phyloP scores from a whole-genome alignment of 495 filamentous ascomycete species.

The Talaromyces thailandensis region DNA sequence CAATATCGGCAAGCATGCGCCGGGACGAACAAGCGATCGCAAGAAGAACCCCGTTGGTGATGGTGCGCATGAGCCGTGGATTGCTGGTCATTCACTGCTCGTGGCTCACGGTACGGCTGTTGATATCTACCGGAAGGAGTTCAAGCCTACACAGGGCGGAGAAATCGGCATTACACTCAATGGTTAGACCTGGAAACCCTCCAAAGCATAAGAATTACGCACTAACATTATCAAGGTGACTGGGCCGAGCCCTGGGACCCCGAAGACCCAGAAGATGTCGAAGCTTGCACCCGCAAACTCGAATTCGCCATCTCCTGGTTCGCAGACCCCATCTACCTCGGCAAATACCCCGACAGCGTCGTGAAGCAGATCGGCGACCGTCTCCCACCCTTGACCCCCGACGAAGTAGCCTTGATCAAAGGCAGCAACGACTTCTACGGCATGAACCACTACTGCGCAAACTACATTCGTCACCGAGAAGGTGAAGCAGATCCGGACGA shows the following conservation, averaged over 20 bases:
- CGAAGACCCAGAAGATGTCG: conserved; percentile 36
- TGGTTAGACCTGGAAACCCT: conserved; percentile 18
- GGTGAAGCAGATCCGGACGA: conserved; percentile 50
- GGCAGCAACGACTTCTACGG: conserved; percentile 78
- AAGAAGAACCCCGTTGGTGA: conserved; percentile 39
- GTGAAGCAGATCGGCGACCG: conserved; percentile 61
- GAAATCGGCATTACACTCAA: conserved; percentile 48
- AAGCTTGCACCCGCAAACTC: conserved; percentile 42
- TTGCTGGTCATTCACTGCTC: conserved; percentile 40
- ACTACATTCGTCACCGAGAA: conserved; percentile 67
- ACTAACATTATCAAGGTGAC: conserved; percentile 39
- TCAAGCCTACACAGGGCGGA: conserved; percentile 36
- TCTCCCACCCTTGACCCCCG: conserved; percentile 53
- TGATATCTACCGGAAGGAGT: conserved; percentile 43
- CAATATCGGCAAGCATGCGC: conserved; percentile 41
- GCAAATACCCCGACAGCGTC: conserved; percentile 70
- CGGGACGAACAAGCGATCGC: conserved; percentile 41
- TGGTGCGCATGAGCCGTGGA: conserved; percentile 40
- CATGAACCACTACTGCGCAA: conserved; percentile 80
- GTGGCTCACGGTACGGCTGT: conserved; percentile 42
- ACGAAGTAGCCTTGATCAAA: conserved; percentile 58
- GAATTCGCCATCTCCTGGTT: conserved; percentile 51
- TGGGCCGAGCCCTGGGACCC: conserved; percentile 49
- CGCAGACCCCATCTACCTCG: conserved; percentile 67
- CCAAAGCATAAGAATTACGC: not conserved